Evolutionary conservation across 257 asterid species (phyloP).

Genomic region (Nicotiana undulata): DNA sequence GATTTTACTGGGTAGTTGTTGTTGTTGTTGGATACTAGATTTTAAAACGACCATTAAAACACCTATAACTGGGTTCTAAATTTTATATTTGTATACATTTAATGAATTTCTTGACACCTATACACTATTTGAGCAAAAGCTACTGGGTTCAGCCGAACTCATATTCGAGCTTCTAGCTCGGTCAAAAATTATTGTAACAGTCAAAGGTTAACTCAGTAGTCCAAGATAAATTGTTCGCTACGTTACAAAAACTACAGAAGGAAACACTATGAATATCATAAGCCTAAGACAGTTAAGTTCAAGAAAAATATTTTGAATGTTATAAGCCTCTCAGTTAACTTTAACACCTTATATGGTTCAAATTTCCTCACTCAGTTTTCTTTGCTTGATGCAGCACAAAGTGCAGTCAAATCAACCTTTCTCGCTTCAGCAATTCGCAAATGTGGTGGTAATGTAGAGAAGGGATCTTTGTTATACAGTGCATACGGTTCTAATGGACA

Average conservation of each 20-base stretch:
- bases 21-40: no score
- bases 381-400: conserved; percentile 64
- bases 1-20: no score
- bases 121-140: no score
- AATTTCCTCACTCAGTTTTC: not conserved
- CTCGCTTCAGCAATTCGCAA: conserved; percentile 79
- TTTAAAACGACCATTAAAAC: no score
- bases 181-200: not conserved
- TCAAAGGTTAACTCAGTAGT: not conserved
- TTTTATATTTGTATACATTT: no score
- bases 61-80: no score
- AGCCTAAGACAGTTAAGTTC: not conserved
- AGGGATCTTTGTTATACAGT: conserved; percentile 61
- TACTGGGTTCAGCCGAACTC: no score
- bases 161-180: no score
- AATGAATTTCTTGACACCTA: no score
- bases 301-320: not conserved
- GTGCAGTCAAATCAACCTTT: conserved; percentile 82
- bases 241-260: not conserved
- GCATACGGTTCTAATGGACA: conserved; percentile 94
- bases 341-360: not conserved
- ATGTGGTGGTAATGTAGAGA: conserved; percentile 92
- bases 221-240: not conserved
- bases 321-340: not conserved
- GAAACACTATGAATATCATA: not conserved